These are phyloP conservation scores for Lippia alba DNA, from an alignment of 305 asterid genomes.

Conservation along the genomic window DNA sequence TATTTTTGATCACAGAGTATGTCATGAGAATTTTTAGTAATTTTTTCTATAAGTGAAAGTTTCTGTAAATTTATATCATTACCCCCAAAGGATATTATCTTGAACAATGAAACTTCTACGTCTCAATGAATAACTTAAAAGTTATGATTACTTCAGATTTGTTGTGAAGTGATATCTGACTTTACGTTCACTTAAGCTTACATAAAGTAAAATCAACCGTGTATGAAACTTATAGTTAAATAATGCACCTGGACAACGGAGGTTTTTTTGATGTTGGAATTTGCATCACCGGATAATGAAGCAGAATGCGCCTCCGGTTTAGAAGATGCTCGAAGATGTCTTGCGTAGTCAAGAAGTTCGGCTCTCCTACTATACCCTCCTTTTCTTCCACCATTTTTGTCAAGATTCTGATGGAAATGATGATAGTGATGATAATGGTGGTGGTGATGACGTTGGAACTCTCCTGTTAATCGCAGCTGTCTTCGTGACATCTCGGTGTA, in stretches of 20 bases:
- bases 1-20: too few species aligned
- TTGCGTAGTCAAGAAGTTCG: conserved; percentile 54
- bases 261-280: conserved; percentile 8
- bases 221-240: neutral
- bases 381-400: conserved; percentile 26
- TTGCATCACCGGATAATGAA: neutral
- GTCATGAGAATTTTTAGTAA: too few species aligned
- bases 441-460: neutral
- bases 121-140: neutral
- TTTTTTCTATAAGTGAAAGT: too few species aligned
- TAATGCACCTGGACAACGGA: conserved; percentile 21
- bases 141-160: too few species aligned
- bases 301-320: conserved; percentile 9
- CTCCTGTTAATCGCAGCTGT: conserved; percentile 5
- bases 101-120: neutral
- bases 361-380: conserved; percentile 58
- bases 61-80: too few species aligned
- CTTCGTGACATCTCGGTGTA: conserved; percentile 38
- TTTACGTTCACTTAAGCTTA: too few species aligned
- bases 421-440: conserved; percentile 35
- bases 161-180: neutral
- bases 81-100: too few species aligned
- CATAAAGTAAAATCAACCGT: neutral
- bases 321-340: conserved; percentile 46
- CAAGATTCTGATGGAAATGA: conserved; percentile 18